Conservation (phyloP, 2,329 filamentous ascomycete species). For the Ophiocordyceps camponoti-rufipedis region DNA sequence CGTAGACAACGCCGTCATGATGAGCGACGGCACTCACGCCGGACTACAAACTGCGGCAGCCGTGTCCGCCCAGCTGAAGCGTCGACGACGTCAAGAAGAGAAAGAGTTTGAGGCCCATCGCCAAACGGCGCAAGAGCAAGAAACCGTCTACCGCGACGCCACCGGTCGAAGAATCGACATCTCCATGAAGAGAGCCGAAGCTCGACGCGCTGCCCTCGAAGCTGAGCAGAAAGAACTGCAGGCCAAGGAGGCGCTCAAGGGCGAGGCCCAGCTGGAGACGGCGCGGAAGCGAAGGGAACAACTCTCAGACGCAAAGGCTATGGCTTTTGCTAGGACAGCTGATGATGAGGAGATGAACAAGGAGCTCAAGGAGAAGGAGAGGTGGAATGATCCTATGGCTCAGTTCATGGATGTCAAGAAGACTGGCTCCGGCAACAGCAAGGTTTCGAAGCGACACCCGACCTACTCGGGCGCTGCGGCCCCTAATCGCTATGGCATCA, state of each 20-base stretch:
- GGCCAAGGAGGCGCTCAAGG: conserved; percentile 54
- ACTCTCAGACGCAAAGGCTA: conserved; percentile 63
- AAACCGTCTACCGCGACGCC: conserved; percentile 91
- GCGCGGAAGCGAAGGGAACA: conserved; percentile 45
- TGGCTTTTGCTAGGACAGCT: conserved; percentile 61
- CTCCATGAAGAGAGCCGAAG: conserved; percentile 75
- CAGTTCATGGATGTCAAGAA: conserved; percentile 47
- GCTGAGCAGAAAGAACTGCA: conserved; percentile 54
- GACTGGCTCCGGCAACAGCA: conserved; percentile 12
- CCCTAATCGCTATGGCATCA: conserved; percentile 87
- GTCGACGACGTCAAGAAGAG: conserved; percentile 47
- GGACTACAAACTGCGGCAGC: conserved; percentile 73
- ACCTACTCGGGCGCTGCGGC: conserved; percentile 63
- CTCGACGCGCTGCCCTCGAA: conserved; percentile 43
- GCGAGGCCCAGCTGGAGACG: conserved; percentile 65
- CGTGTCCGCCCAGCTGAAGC: conserved; percentile 50
- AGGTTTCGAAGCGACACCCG: conserved; percentile 30
- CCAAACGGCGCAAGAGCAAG: conserved; percentile 35
- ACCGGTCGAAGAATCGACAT: conserved; percentile 89
- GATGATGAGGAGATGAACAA: conserved; percentile 78
- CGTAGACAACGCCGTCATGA: conserved; percentile 35
- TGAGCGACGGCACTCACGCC: conserved; percentile 76
- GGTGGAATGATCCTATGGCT: conserved; percentile 92
- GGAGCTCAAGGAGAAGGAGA: conserved; percentile 53
- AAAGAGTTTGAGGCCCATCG: conserved; percentile 26